phyloP scores from a whole-genome alignment of 345 rosid genomes.

The Citropsis articulata region DNA sequence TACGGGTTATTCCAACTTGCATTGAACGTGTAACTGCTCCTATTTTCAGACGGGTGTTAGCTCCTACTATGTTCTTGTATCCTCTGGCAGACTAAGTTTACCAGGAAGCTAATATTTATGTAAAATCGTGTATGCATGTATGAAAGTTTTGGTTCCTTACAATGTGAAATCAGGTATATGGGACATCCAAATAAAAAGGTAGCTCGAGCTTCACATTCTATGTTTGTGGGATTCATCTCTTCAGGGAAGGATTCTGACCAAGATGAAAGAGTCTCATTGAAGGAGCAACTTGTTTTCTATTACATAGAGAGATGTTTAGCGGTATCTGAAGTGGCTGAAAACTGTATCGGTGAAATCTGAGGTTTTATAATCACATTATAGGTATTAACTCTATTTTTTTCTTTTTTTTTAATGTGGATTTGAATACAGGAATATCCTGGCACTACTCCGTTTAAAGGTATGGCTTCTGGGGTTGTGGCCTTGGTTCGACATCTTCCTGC shows the following conservation, averaged over 20 bases:
- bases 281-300: constrained; percentile 82
- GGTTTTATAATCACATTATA: constrained; percentile 8
- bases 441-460: constrained; percentile 86
- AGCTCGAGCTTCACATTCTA: constrained; percentile 73
- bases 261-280: constrained; percentile 51
- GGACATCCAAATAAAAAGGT: constrained; percentile 84
- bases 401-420: constrained; percentile 9
- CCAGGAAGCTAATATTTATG: neutral
- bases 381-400: neutral
- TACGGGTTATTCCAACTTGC: constrained; percentile 87
- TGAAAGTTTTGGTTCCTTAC: constrained; percentile 44
- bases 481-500: constrained; percentile 86
- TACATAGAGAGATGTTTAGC: constrained; percentile 79
- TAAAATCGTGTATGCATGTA: neutral
- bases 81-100: constrained; percentile 32
- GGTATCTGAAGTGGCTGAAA: constrained; percentile 41
- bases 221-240: constrained; percentile 73
- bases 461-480: constrained; percentile 92
- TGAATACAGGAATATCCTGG: constrained; percentile 68
- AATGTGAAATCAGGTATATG: constrained; percentile 55
- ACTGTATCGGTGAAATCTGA: neutral
- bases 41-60: constrained; percentile 61
- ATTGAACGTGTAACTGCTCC: constrained; percentile 58
- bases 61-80: constrained; percentile 93
- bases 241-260: constrained; percentile 55